Evolutionary conservation across 164 flowering plant genomes (phyloP).

Genomic region (Warburgia ugandensis): DNA sequence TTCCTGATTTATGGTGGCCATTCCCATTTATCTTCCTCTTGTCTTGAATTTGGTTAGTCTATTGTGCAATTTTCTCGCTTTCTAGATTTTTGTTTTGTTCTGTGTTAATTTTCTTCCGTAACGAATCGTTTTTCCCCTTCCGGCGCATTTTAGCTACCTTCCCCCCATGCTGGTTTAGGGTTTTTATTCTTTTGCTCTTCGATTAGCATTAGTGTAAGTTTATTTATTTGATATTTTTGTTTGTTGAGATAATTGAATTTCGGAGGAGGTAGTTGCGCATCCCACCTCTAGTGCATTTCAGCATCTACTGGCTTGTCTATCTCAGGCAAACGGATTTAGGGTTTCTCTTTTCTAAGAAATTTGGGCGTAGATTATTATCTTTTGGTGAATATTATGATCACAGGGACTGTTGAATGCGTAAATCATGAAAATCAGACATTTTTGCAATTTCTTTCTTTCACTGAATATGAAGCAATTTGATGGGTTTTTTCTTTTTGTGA

Average conservation of each 20-base stretch:
- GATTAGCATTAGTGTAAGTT: too few species aligned
- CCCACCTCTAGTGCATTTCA: background rate
- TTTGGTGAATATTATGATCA: background rate
- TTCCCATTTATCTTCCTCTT: too few species aligned
- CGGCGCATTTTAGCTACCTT: background rate
- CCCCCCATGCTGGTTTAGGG: background rate
- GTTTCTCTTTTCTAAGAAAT: slow-evolving; percentile 1
- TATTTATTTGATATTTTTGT: background rate
- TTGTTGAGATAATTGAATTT: background rate
- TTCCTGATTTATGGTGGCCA: too few species aligned
- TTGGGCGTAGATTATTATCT: background rate
- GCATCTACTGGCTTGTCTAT: background rate
- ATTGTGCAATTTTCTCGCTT: too few species aligned
- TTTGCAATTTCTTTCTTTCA: too few species aligned
- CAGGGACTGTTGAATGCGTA: too few species aligned
- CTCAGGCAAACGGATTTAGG: slow-evolving; percentile 6
- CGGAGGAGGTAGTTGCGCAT: background rate
- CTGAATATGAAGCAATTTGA: background rate
- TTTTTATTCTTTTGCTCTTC: too few species aligned
- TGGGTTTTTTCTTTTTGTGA: background rate
- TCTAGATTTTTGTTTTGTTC: too few species aligned
- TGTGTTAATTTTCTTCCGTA: too few species aligned
- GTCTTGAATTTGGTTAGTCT: too few species aligned
- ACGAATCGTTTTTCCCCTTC: too few species aligned
- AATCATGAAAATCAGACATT: too few species aligned